Evolutionary conservation across 352 stramenopile species (phyloP), one percentile per base, ranked within the genome.

Genomic region (Bremia lactucae): DNA sequence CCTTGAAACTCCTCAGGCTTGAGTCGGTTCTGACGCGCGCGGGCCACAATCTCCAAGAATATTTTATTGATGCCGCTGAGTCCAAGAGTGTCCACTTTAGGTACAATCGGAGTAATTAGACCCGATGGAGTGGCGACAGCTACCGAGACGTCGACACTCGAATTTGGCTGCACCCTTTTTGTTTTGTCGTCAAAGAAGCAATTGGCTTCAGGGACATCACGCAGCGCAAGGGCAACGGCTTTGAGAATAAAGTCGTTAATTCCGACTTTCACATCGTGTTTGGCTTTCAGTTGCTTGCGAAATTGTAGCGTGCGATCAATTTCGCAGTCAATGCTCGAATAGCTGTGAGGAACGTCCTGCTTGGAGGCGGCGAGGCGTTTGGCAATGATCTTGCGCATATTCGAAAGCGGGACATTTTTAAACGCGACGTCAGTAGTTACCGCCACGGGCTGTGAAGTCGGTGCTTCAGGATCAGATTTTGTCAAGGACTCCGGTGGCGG

Each of bases 181-280:
- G 58, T 57, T 23, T 62, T 63, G 20, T 63, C 54, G 37, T 92
- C 77, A 36, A 87, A 89, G 59, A 74, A 78, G 53, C 72, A 83
- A 62, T 90, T 89, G 49, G 77, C 87, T 59, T 98, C 89, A 0
- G 96, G 96, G 15, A 99, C 92, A 63, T 99, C 95, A 31, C 95
- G 74, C 39, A 99, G 75, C 16, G 96, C 90, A 23, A 98, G 72
- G n/a, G 95, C 95, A 24, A 90, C 90, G 22, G 91, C 90, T 62
- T 97, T 97, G 57, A 99, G 94, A 51, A 99, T 85, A 55, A 99
- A 89, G 68, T 99, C 96, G 72, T 99, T 99, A 29, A 99, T 88
- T 21, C 92, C 98, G 18, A 99, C 88, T 55, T 98, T 98, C 37
- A 97, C 77, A 50, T 93, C 89, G 57, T 97, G 92, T 36, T 93